Conservation (phyloP, 78 protist species). For the Anaeramoeba ignava region DNA sequence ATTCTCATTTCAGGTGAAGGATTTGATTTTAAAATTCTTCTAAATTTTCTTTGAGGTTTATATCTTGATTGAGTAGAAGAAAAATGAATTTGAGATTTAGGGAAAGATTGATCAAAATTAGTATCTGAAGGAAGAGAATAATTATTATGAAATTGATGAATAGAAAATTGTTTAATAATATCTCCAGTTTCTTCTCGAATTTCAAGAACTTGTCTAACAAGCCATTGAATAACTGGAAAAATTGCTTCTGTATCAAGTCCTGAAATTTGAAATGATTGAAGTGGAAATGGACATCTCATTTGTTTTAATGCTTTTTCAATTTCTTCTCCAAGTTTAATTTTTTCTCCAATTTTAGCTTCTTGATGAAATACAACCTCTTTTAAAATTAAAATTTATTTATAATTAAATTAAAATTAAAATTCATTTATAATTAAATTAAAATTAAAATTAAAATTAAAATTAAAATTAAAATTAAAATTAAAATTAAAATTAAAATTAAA, state of each 20-base stretch:
- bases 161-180: neutral
- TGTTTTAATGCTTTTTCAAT: neutral
- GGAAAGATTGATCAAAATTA: neutral
- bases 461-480: too few species aligned
- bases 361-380: slow-evolving; percentile 2
- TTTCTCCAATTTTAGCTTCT: neutral
- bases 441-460: too few species aligned
- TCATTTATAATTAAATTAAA: too few species aligned
- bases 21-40: neutral
- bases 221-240: neutral
- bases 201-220: neutral
- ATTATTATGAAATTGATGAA: neutral
- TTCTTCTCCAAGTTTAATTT: neutral
- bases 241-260: neutral
- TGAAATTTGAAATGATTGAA: neutral
- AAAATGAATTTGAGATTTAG: neutral
- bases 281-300: neutral
- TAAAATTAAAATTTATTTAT: too few species aligned
- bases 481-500: too few species aligned
- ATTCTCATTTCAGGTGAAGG: neutral
- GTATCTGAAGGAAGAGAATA: neutral
- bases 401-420: too few species aligned
- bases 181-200: neutral
- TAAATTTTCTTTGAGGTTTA: neutral
- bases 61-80: neutral